Evolutionary conservation across 2,329 filamentous ascomycete species (phyloP), one percentile per base, ranked within the genome.

Genomic region (Aspergillus glaucus): DNA sequence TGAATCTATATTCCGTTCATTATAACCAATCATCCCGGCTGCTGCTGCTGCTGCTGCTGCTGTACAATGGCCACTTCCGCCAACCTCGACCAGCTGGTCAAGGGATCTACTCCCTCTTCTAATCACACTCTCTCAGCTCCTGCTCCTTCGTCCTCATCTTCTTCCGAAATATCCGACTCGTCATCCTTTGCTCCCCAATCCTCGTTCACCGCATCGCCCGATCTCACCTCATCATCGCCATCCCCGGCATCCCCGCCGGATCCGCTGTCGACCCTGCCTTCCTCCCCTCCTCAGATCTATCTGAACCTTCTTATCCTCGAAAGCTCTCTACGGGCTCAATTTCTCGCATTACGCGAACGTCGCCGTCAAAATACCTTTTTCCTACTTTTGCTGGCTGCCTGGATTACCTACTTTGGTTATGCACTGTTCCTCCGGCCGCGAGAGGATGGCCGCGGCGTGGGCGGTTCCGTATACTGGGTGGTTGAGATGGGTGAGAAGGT

Each of bases 291-390:
- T 47, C 93, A 95, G 76, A 96, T 98, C 64, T 98, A 98, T 73
- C 84, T 98, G 62, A 98, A 98, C 71, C 85, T 98, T 21, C 81
- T 98, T 50, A 94, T 98, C 61, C 87, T 98, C 69, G 93, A 98
- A 69, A 90, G 89, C 44, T 95, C 90, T 4, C 77, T 98, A 32
- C 88, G 93, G 56, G 85, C 89, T 21, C 93, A 98, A 62, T 97
- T 94, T 70, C 83, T 98, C 49, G 88, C 90, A 54, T 79, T 97
- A 41, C 87, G 92, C 50, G 87, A 90, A 43, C 85, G 93, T 39
- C 81, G 90, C 43, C 85, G 93, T 14, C 88, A 96, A 61, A 92
- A 98, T 69, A 91, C 89, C 2, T 94, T 97, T 71, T 95, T 97
- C 63, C 76, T 97, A 19, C 78, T 86, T 15, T 76, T 95, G 9